These are phyloP conservation scores for Saccharomycopsis sp. DNA, from an alignment of 805 yeast genomes.

Conservation along the genomic window DNA sequence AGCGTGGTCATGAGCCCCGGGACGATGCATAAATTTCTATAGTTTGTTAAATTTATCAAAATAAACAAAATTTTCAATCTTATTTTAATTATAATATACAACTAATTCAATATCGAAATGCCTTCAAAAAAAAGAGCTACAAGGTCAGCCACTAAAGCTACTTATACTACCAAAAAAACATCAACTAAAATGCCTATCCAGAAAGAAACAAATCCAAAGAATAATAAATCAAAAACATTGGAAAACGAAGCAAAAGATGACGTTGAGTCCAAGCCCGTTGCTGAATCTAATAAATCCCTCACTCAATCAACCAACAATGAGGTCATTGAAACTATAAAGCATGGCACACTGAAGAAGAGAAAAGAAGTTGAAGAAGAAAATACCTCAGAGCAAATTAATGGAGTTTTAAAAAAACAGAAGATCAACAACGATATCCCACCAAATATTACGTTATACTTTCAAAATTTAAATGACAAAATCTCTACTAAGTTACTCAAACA, in stretches of 20 bases:
- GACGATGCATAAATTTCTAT: no score
- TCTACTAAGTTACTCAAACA: conserved; percentile 34
- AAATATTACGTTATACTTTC: conserved; percentile 44
- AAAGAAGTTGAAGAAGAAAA: background rate
- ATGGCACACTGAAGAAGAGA: background rate
- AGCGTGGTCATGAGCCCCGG: no score
- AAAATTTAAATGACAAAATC: conserved; percentile 50
- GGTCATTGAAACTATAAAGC: background rate
- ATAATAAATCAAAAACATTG: background rate
- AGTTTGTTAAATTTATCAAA: no score
- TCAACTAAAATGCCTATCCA: background rate
- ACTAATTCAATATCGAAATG: no score
- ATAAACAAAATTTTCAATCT: no score
- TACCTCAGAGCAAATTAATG: no score
- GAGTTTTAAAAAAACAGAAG: no score
- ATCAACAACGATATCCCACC: conserved; percentile 19
- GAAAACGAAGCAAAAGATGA: background rate
- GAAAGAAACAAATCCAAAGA: no score
- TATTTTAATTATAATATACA: no score
- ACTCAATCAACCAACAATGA: background rate
- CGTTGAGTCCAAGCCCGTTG: background rate
- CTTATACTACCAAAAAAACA: no score
- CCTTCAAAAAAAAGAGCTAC: no score
- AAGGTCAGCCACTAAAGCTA: no score
- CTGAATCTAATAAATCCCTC: background rate